These are phyloP conservation scores for Tricholoma flavovirens DNA, from an alignment of 768 basidiomycete species.

Conservation along the genomic window DNA sequence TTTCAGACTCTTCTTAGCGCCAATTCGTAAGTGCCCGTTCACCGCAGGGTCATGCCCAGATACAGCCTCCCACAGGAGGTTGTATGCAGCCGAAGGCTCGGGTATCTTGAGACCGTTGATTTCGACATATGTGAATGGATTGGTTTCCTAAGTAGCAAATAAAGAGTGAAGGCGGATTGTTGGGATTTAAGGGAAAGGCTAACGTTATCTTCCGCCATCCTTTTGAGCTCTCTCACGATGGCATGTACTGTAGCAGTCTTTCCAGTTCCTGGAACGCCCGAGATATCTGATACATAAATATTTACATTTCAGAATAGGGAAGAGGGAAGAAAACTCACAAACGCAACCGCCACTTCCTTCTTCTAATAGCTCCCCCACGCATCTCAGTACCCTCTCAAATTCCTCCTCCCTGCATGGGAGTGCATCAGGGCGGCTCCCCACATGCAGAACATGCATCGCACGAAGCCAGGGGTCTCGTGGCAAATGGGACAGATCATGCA, in stretches of 20 bases:
- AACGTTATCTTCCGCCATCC: slow-evolving; percentile 80
- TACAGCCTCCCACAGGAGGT: slow-evolving; percentile 89
- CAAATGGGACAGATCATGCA: slow-evolving; percentile 42
- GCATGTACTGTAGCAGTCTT: slow-evolving; percentile 98
- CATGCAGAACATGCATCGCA: slow-evolving; percentile 88
- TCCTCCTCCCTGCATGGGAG: slow-evolving; percentile 88
- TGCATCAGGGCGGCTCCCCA: slow-evolving; percentile 84
- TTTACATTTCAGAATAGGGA: slow-evolving; percentile 3
- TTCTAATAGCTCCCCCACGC: slow-evolving; percentile 81
- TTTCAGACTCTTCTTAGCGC: slow-evolving; percentile 78
- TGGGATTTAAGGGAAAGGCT: slow-evolving; percentile 17
- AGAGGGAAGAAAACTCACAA: slow-evolving; percentile 48
- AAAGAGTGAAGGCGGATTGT: neutral
- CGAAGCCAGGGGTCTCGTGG: slow-evolving; percentile 78
- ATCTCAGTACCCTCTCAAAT: slow-evolving; percentile 66
- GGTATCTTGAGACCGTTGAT: slow-evolving; percentile 95
- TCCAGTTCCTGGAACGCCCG: slow-evolving; percentile 97
- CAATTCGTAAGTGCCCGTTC: slow-evolving; percentile 60
- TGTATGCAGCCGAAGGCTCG: slow-evolving; percentile 90
- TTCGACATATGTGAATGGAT: slow-evolving; percentile 94
- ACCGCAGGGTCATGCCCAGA: slow-evolving; percentile 65
- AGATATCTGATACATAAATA: slow-evolving; percentile 66
- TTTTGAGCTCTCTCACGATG: slow-evolving; percentile 82
- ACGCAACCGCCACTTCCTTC: slow-evolving; percentile 94
- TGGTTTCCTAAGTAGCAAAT: slow-evolving; percentile 61